Base-by-base conservation (phyloP, 306 rosid species). In the Abrus pulchellus region DNA sequence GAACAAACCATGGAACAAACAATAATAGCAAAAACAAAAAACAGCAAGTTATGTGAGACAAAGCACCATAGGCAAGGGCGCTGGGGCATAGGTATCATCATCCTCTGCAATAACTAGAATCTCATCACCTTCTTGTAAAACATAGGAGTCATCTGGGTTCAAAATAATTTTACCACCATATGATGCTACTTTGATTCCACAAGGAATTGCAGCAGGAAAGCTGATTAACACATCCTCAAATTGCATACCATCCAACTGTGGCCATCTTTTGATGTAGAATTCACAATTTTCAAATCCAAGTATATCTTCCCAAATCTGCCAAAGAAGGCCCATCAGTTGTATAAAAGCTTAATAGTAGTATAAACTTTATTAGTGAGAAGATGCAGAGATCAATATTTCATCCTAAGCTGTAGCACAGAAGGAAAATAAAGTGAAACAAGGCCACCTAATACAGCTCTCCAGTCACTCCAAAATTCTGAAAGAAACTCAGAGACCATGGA, bases 201-300 rank as follows among this genome's bases (percentile, higher is more conserved):
- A 94, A 45, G 98, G 97, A 86, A 92, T 92, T 77, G 98, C 98
- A 77, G 90, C 86, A 20, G 98, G 97, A 86, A 85, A 94, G 86
- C 95, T 89, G 80, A 94, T 82, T 76, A 94, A 63, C 34, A 90
- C 88, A 74, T 94, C 94, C 86, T 92, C 92, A 72, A 92, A 94
- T 77, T 77, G 92, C 90, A 90, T 80, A 72, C 94, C 97, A 79
- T 88, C 91, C 90, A 94, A 87, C 69, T 89, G 88, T 2, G 95
- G 94, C 98, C 98, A 94, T 85, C 94, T 87, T 88, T 90, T 92
- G 82, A 94, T 92, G 91, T 94, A 94, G 82, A 94, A 94, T 83
- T 94, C 97, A 85, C 97, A 92, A 84, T 94, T 90, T 86, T 92
- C 98, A 82, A 94, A 94, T 74, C 98, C 98, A 56, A 94, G 98